Evolutionary conservation across 2,329 filamentous ascomycete species (phyloP).

Genomic region (Calonectria hongkongensis): DNA sequence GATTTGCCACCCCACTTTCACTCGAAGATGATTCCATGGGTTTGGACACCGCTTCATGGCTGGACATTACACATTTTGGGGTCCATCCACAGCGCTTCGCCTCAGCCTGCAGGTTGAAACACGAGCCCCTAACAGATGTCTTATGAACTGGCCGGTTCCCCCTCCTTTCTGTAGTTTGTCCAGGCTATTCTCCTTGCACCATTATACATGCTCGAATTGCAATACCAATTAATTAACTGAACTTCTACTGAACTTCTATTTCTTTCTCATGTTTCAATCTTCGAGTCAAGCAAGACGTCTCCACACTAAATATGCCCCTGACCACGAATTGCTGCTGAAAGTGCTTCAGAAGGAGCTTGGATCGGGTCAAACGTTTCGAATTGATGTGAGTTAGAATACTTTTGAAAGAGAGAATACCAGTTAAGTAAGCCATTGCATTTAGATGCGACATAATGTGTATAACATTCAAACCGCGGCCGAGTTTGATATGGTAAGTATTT

Average conservation of each 20-base stretch:
- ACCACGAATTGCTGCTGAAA: neutral
- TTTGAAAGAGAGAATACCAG: neutral
- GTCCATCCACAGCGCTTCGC: too few relatives aligned
- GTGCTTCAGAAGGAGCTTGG: neutral
- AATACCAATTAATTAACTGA: neutral
- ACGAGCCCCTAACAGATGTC: too few relatives aligned
- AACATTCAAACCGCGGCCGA: neutral
- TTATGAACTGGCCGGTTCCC: too few relatives aligned
- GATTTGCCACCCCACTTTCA: too few relatives aligned
- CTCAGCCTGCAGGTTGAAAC: too few relatives aligned
- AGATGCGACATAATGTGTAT: neutral
- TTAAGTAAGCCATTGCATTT: neutral
- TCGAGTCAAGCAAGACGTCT: neutral
- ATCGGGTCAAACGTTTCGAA: neutral
- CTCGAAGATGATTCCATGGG: too few relatives aligned
- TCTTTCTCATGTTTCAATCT: neutral
- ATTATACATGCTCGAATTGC: neutral
- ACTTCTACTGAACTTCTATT: neutral
- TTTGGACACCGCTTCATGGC: too few relatives aligned
- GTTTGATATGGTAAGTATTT: neutral
- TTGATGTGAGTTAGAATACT: neutral
- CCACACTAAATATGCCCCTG: neutral
- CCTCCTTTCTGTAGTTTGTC: too few relatives aligned
- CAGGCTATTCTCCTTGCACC: too few relatives aligned
- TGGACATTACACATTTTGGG: too few relatives aligned